These are phyloP conservation scores for Cystobasidium ongulense DNA, from an alignment of 768 basidiomycete genomes.

Conservation along the genomic window DNA sequence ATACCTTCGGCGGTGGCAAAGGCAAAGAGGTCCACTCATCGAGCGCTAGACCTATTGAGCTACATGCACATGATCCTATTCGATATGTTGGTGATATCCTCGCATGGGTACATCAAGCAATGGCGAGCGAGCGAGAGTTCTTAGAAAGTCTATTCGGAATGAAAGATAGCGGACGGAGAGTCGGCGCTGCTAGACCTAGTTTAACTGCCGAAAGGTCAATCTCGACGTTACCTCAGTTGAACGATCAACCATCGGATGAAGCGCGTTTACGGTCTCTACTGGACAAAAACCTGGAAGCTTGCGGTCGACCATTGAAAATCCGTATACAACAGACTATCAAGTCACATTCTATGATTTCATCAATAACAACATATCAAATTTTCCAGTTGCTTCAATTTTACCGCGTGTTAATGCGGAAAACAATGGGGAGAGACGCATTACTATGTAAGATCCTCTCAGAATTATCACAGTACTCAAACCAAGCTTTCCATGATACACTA, in stretches of 20 bases:
- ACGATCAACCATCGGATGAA: conserved; percentile 48
- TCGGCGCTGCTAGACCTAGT: conserved; percentile 54
- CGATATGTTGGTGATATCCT: conserved; percentile 98
- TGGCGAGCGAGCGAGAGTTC: conserved; percentile 90
- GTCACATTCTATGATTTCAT: conserved; percentile 69
- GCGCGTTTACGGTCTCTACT: conserved; percentile 70
- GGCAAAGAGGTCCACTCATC: not conserved
- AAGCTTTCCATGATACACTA: conserved; percentile 79
- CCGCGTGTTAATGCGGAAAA: conserved; percentile 79
- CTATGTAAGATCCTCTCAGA: conserved; percentile 69
- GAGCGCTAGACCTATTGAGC: conserved; percentile 76
- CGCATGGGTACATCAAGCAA: conserved; percentile 93
- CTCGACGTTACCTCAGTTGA: conserved; percentile 19
- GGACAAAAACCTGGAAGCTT: conserved; percentile 69
- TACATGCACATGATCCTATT: conserved; percentile 94
- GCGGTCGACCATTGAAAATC: conserved; percentile 83
- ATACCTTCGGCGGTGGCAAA: conserved; percentile 42
- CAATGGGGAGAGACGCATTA: conserved; percentile 73
- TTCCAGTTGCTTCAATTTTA: conserved; percentile 95
- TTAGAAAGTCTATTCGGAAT: conserved; percentile 77
- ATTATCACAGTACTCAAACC: conserved; percentile 76
- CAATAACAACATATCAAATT: conserved; percentile 82
- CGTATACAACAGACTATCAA: conserved; percentile 88
- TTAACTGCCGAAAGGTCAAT: conserved; percentile 24
- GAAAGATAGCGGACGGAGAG: conserved; percentile 63